Conservation (phyloP, 306 rosid genomes). For the Acacia melanoxylon region DNA sequence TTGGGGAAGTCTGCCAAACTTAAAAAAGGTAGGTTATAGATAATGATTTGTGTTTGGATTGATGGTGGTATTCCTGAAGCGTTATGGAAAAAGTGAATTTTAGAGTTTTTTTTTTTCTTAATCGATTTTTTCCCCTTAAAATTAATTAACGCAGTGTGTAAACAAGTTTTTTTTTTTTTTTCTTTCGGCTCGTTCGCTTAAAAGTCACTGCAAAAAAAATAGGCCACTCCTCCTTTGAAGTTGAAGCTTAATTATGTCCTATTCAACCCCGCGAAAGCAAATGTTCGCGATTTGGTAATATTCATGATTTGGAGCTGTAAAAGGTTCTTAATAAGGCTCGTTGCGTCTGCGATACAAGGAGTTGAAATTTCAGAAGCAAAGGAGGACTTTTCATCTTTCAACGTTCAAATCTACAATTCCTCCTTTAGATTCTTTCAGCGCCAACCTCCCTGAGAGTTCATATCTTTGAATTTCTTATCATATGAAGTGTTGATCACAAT, state of each 20-base stretch:
- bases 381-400: slow-evolving; percentile 21
- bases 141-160: too few relatives aligned
- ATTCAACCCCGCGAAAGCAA: slow-evolving; percentile 3
- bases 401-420: slow-evolving; percentile 19
- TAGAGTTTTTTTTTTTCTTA: too few relatives aligned
- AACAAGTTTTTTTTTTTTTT: too few relatives aligned
- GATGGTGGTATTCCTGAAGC: too few relatives aligned
- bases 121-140: too few relatives aligned
- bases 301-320: not conserved
- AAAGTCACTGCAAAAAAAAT: too few relatives aligned
- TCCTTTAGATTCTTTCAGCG: not conserved
- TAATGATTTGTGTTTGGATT: too few relatives aligned
- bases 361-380: slow-evolving; percentile 13
- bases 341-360: not conserved
- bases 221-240: not conserved
- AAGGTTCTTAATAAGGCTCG: not conserved
- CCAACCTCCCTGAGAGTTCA: slow-evolving; percentile 10
- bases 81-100: too few relatives aligned
- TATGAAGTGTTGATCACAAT: slow-evolving; percentile 22
- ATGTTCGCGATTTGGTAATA: slow-evolving; percentile 12
- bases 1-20: not conserved
- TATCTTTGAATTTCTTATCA: not conserved
- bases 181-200: too few relatives aligned
- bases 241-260: not conserved
- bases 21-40: too few relatives aligned